Conservation (phyloP, 2,329 filamentous ascomycete genomes). For the Beauveria pseudobassiana region DNA sequence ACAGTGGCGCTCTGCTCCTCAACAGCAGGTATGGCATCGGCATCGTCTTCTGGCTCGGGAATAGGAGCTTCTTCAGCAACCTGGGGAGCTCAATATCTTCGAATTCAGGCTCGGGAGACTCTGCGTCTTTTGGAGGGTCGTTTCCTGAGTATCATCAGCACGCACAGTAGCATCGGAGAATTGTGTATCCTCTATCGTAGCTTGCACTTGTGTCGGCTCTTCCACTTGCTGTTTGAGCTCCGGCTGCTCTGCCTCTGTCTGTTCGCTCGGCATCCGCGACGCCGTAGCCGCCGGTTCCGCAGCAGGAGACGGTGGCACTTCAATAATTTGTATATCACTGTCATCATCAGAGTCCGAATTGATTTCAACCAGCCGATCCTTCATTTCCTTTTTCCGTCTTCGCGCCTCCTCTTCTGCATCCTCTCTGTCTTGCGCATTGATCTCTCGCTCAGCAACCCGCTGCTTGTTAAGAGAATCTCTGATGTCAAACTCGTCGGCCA, state of each 20-base stretch:
- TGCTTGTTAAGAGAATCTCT: conserved; percentile 54
- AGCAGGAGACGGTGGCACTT: conserved; percentile 32
- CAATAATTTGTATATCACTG: conserved; percentile 51
- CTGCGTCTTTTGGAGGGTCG: conserved; percentile 1
- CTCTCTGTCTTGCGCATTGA: conserved; percentile 57
- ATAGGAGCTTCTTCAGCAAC: conserved; percentile 3
- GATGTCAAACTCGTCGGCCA: conserved; percentile 58
- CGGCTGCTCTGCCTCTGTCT: not conserved
- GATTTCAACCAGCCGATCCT: conserved; percentile 52
- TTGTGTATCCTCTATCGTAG: not conserved
- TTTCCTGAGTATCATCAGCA: not conserved
- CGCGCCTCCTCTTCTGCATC: conserved; percentile 49
- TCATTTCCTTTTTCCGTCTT: conserved; percentile 32
- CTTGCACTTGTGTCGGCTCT: not conserved
- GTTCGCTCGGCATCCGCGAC: not conserved
- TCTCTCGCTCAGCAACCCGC: conserved; percentile 47
- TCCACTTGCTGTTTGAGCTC: not conserved
- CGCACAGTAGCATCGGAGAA: not conserved
- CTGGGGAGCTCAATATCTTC: conserved; percentile 27
- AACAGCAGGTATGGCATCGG: not conserved
- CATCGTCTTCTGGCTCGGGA: not conserved
- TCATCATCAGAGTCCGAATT: conserved; percentile 53
- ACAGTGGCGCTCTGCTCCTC: not conserved
- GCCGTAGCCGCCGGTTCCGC: conserved; percentile 13
- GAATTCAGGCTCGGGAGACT: conserved; percentile 24